Percentiles rank a stretch among this genome's conserved stretches.
phyloP scores from a whole-genome alignment of 2,329 filamentous ascomycete genomes.

The Fusarium clavum region DNA sequence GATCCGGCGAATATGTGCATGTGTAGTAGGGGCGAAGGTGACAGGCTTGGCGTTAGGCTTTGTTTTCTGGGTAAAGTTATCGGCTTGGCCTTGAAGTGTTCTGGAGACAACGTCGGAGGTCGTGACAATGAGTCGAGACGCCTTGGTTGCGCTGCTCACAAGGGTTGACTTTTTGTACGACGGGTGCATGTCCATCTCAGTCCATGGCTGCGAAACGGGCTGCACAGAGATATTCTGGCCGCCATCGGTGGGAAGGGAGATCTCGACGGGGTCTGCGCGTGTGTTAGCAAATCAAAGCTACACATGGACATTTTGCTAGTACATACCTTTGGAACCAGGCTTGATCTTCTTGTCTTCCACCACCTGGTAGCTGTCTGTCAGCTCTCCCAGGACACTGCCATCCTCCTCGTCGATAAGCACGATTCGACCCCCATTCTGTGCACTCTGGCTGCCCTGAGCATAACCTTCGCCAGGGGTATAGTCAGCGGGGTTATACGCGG shows the following conservation, averaged over 20 bases:
- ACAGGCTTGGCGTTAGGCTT: constrained; percentile 83
- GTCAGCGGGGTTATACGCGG: constrained; percentile 82
- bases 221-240: constrained; percentile 73
- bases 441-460: constrained; percentile 70
- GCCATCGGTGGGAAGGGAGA: constrained; percentile 77
- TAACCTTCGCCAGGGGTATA: constrained; percentile 86
- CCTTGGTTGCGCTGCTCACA: constrained; percentile 86
- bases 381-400: constrained; percentile 92
- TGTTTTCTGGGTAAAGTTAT: constrained; percentile 82
- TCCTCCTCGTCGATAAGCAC: constrained; percentile 96
- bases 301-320: neutral
- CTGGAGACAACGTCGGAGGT: constrained; percentile 84
- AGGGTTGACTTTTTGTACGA: constrained; percentile 90
- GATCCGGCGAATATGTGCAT: constrained; percentile 86
- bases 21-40: constrained; percentile 87
- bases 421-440: constrained; percentile 72
- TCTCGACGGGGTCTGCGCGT: constrained; percentile 76
- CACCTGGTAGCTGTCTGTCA: constrained; percentile 83
- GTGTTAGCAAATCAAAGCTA: constrained; percentile 1
- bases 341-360: constrained; percentile 80
- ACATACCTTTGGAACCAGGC: constrained; percentile 88
- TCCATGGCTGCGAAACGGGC: constrained; percentile 76
- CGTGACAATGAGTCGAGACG: constrained; percentile 92
- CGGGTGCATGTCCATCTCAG: constrained; percentile 83
- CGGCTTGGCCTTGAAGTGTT: constrained; percentile 80